These are phyloP conservation scores for Kandelia obovata DNA, from an alignment of 345 rosid genomes.

Conservation along the genomic window DNA sequence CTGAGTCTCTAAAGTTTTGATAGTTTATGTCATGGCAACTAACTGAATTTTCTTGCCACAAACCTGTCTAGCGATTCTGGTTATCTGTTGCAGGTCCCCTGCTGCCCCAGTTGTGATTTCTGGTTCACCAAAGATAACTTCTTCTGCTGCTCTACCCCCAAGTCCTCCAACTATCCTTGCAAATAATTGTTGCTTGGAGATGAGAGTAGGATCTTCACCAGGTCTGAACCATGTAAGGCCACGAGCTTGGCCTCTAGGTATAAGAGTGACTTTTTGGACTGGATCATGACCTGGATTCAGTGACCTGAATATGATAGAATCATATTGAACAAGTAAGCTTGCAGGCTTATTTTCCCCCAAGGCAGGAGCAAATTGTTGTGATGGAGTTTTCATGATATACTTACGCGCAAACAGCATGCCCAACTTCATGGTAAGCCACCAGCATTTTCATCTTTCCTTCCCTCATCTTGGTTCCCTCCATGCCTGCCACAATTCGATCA, in stretches of 20 bases:
- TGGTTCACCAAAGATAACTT: constrained; percentile 65
- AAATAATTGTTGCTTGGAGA: constrained; percentile 58
- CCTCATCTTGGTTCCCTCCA: constrained; percentile 71
- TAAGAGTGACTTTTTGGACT: constrained; percentile 62
- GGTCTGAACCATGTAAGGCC: constrained; percentile 77
- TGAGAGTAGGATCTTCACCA: constrained; percentile 52
- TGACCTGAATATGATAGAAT: constrained; percentile 32
- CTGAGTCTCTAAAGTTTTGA: neutral
- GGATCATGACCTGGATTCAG: constrained; percentile 67
- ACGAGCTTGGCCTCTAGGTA: constrained; percentile 80
- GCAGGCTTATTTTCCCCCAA: too few species aligned
- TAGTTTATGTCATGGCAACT: too few species aligned
- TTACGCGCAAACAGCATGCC: constrained; percentile 67
- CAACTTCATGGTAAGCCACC: constrained; percentile 75
- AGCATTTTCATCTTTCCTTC: constrained; percentile 68
- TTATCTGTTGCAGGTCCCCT: constrained; percentile 61
- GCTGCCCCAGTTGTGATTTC: constrained; percentile 72
- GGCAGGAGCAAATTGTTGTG: too few species aligned
- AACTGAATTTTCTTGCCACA: neutral
- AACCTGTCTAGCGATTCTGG: constrained; percentile 70
- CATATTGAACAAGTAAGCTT: neutral
- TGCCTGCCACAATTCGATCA: constrained; percentile 65
- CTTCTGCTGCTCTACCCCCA: constrained; percentile 74
- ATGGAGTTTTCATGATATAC: constrained; percentile 8
- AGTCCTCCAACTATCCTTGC: constrained; percentile 73